Evolutionary conservation across 164 flowering plant genomes (phyloP).

Genomic region (Magnolia officinalis): DNA sequence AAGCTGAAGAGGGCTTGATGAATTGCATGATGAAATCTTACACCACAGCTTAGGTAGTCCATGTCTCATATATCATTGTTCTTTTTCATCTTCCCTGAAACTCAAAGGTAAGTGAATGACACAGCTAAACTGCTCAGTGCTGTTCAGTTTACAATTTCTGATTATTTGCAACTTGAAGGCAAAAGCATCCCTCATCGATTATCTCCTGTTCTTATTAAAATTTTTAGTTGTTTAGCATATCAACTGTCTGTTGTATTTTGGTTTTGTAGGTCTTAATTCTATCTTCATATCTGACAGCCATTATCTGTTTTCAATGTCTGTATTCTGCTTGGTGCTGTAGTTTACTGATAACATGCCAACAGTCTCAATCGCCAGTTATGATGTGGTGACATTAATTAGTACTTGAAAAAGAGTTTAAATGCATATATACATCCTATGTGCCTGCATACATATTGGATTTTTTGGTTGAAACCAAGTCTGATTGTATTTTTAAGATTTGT

Average conservation of each 20-base stretch:
- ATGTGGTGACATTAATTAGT: not conserved
- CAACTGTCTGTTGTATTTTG: not conserved
- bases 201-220: not conserved
- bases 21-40: not conserved
- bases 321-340: not conserved
- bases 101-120: not conserved
- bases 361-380: not conserved
- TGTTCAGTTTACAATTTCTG: not conserved
- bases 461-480: not conserved
- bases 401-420: not conserved
- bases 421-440: too few species aligned
- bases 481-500: not conserved
- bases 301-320: not conserved
- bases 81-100: not conserved
- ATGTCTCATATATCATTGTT: not conserved
- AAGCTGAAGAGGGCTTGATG: not conserved
- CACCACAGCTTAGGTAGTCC: not conserved
- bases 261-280: not conserved
- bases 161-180: not conserved
- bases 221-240: not conserved
- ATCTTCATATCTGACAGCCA: not conserved
- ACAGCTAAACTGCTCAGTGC: not conserved
- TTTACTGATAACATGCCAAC: not conserved
- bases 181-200: not conserved
- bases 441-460: not conserved